These are phyloP conservation scores for Pisolithus orientalis DNA, from an alignment of 768 basidiomycete genomes.

Conservation along the genomic window DNA sequence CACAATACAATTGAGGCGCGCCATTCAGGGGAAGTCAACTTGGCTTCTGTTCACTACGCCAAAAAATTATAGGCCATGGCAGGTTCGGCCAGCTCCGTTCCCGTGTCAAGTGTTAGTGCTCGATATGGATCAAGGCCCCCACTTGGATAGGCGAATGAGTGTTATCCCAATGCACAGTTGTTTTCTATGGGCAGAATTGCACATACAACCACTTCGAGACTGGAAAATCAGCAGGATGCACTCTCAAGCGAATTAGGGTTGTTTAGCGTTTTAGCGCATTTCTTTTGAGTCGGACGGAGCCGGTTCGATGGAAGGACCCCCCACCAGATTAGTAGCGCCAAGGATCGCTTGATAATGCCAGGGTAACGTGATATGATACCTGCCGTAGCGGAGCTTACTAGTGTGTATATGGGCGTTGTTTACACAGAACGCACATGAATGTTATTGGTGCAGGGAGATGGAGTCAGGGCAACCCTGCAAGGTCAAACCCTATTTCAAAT, in stretches of 20 bases:
- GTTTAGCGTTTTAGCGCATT: slow-evolving; percentile 1
- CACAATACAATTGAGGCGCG: too few relatives aligned
- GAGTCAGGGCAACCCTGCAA: slow-evolving; percentile 2
- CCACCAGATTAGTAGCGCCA: background rate
- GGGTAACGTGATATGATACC: background rate
- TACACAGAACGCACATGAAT: background rate
- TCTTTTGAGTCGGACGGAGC: background rate
- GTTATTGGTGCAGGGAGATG: background rate
- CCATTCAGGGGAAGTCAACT: too few relatives aligned
- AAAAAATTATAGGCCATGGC: too few relatives aligned
- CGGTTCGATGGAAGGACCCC: background rate
- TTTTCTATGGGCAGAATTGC: background rate
- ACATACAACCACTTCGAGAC: too few relatives aligned
- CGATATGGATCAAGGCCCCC: too few relatives aligned
- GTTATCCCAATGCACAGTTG: too few relatives aligned
- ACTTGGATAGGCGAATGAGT: too few relatives aligned
- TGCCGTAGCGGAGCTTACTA: too few relatives aligned
- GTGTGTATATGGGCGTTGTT: background rate
- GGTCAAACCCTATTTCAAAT: slow-evolving; percentile 15
- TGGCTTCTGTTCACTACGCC: too few relatives aligned
- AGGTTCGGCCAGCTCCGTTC: too few relatives aligned
- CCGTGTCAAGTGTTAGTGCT: too few relatives aligned
- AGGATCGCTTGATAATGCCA: background rate
- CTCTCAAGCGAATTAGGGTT: background rate
- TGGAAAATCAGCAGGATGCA: background rate